Evolutionary conservation across 2,329 filamentous ascomycete genomes (phyloP), one percentile per base, ranked within the genome.

Genomic region (Periconia sp.): DNA sequence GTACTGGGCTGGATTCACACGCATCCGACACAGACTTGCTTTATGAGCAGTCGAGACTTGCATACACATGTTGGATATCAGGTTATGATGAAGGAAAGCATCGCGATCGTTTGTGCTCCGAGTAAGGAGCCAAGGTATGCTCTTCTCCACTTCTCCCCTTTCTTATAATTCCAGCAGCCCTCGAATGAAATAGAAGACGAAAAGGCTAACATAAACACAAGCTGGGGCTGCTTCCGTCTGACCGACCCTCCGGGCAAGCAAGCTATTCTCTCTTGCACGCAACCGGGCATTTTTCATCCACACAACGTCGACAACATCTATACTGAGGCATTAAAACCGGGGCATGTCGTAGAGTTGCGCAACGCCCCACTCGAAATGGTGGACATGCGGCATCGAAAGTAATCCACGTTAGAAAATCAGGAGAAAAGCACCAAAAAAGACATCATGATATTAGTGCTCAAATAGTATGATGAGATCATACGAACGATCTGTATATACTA

Each of bases 1-100:
- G 86, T 96, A 49, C 82, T 96, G 6, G 93, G 93, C 40, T 99
- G 94, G 94, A 99, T 99, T 56, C 94, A 99, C 71, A 99, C 94
- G 0, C 94, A 99, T 72, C 94, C 94, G 0, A 91, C 89, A 0
- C 94, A 99, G 76, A 95, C 91, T 0, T 99, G 94, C 74, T 99
- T 99, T 72, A 95, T 99, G 90, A 96, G 91, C 70, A 94, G 89
- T 46, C 82, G 93, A 47, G 94, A 99, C 69, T 71, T 97, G 61
- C 94, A 99, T 70, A 99, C 95, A 0, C 93, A 96, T 69, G 87
- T 88, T 2, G 92, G 92, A 11, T 97, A 97, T 71, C 94, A 99
- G 74, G 87, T 94, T 55, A 97, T 97, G 91, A 84, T 97, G 76
- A 88, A 92, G 1, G 94, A 99, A 79, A 95, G 91, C 64, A 92